Conservation (phyloP, 73 alveolate species). For the Paramecium pentaurelia region DNA sequence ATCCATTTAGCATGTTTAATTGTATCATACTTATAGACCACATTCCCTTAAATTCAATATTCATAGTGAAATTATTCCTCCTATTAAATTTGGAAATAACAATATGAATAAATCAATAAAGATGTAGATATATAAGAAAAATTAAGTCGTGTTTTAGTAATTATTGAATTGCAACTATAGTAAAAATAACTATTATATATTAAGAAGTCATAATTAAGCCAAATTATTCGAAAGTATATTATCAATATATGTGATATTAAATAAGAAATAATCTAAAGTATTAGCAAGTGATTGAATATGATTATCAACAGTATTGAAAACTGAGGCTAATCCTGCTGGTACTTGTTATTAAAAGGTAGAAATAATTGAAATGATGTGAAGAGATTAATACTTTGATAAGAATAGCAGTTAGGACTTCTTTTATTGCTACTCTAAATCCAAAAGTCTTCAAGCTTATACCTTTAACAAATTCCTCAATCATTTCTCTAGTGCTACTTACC, state of each 20-base stretch:
- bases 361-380: not conserved
- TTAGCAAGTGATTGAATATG: not conserved
- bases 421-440: not conserved
- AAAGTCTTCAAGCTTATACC: not conserved
- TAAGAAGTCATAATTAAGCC: not conserved
- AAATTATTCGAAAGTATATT: not conserved
- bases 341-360: not conserved
- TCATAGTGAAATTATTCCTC: not conserved
- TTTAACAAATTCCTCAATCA: not conserved
- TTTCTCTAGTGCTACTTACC: not conserved
- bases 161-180: not conserved
- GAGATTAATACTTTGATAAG: not conserved
- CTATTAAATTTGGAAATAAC: not conserved
- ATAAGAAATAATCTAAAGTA: not conserved
- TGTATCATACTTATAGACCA: not conserved
- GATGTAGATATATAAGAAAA: not conserved
- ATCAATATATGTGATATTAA: not conserved
- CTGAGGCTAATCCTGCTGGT: not conserved
- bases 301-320: not conserved
- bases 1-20: not conserved
- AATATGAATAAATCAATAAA: not conserved
- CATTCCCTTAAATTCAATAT: slow-evolving; percentile 1
- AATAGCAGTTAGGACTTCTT: not conserved
- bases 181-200: not conserved
- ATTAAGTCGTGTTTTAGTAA: not conserved